Evolutionary conservation across 305 asterid genomes (phyloP), one percentile per base, ranked within the genome.

Genomic region (Fraxinus sp.): DNA sequence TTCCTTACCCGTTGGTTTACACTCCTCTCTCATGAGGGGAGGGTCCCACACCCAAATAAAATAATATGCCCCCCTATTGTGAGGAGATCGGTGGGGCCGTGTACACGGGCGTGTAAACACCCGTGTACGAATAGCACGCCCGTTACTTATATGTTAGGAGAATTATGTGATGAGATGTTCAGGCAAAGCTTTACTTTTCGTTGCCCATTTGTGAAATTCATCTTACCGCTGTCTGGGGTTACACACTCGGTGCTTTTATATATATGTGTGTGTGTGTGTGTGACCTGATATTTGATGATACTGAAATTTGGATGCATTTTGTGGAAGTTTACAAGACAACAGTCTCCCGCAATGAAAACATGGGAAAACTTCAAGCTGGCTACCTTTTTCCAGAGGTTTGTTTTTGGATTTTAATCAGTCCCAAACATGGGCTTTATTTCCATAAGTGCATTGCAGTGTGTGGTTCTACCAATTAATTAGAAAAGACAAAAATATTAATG

Each of bases 291-390:
- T 70, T 76, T 14, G 49, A 11, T 39, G 52, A 5, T 75, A 74
- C 79, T 86, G 36, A 81, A 22, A 36, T 70, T 78, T 52, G 49
- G 80, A 79, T 68, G 26, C 77, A 24, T 85, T 28, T 81, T 76
- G 62, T 92, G 87, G 82, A 32, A 96, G 99, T 92, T 88, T 89
- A 89, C 90, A 92, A 78, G 83, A 96, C 98, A 13, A 84, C 89
- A 80, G 99, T 96, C 68, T 87, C 96, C 9, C 95, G 99, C 78
- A 96, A 94, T 79, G 95, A 89, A 76, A 96, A 96, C 89, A 71
- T 94, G 85, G 94, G 93, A 26, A 96, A 94, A 74, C 98, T 96
- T 82, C 98, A 96, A 90, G 98, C 98, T 86, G 99, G 99, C 79
- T 96, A 94, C 81, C 94, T 96, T 81, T 96, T 96, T 86, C 99